Evolutionary conservation across 208 protist species (phyloP).

Genomic region (Naegleria gruberi): DNA sequence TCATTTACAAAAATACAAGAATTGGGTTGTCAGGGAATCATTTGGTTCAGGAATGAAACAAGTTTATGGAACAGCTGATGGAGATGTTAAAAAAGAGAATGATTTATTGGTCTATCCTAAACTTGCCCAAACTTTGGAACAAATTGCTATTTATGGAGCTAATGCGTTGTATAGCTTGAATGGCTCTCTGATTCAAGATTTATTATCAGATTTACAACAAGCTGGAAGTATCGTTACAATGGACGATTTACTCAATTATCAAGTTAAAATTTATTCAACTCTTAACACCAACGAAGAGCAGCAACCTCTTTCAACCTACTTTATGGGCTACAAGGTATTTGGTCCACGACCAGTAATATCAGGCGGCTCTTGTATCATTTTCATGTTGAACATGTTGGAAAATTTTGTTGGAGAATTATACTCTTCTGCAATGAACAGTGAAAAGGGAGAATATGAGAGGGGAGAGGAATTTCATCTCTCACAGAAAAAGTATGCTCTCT

Average conservation of each 20-base stretch:
- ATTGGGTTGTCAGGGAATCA: not conserved
- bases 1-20: not conserved
- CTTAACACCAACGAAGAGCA: not conserved
- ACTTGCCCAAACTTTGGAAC: not conserved
- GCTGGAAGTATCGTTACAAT: not conserved
- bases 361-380: not conserved
- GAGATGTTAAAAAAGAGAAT: not conserved
- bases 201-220: not conserved
- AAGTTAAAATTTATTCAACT: not conserved
- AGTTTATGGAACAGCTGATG: not conserved
- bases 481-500: not conserved
- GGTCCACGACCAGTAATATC: not conserved
- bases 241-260: not conserved
- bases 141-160: not conserved
- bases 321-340: not conserved
- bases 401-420: not conserved
- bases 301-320: not conserved
- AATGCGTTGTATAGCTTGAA: not conserved
- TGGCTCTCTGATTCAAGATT: not conserved
- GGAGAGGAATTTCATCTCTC: not conserved
- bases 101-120: not conserved
- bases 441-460: not conserved
- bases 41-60: slow-evolving; percentile 1
- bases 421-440: not conserved
- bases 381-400: not conserved